Base-by-base conservation (phyloP, 768 basidiomycete species). In the Tricholoma hemisulphureum region DNA sequence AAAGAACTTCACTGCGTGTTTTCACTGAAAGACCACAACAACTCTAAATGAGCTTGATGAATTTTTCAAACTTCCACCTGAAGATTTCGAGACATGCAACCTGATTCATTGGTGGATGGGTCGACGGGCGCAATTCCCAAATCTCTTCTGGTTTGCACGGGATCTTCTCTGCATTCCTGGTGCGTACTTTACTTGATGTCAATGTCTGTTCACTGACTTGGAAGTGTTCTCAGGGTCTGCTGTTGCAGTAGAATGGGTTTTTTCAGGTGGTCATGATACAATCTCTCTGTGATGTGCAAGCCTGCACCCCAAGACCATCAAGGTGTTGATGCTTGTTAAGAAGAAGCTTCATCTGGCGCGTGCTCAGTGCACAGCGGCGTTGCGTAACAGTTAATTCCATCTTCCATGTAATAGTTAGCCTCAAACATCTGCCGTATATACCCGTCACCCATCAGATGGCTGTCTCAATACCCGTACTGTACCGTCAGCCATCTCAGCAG, bases 81-180 rank as follows among this genome's bases (percentile, higher is more conserved):
- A 65, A 45, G 68, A 68, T 39, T 72, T 70, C 49, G 58, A 67
- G 10, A 58, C 56, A 1, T 69, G 67, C 55, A 55, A 70, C 24
- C 68, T 68, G 2, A 35, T 74, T 7, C 39, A 64, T 24, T 75
- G 74, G 74, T 73, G 73, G 74, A 28, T 35, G 34, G 55, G 55
- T 3, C 16, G 20, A 14, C 18, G 26, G 7, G 55, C 55, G 24
- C 55, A 51, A 29, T 50, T 48, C 35, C 55, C 55, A 24, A 51
- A 56, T 49, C 20, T 56, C 18, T 56, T 48, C 26, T 26, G 24
- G 16, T 29, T 56, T 31, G 45, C 45, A 14, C 20, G 26, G 7
- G 29, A 56, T 31, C 32, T 56, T 32, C 35, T 56, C 10, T 37
- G 45, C 10, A 56, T 51, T 24, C 46, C 55, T 10, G 46, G 55